Percentiles rank a stretch among this genome's conserved stretches.
Conservation (phyloP, 257 asterid genomes). For the Echites panduratus region DNA sequence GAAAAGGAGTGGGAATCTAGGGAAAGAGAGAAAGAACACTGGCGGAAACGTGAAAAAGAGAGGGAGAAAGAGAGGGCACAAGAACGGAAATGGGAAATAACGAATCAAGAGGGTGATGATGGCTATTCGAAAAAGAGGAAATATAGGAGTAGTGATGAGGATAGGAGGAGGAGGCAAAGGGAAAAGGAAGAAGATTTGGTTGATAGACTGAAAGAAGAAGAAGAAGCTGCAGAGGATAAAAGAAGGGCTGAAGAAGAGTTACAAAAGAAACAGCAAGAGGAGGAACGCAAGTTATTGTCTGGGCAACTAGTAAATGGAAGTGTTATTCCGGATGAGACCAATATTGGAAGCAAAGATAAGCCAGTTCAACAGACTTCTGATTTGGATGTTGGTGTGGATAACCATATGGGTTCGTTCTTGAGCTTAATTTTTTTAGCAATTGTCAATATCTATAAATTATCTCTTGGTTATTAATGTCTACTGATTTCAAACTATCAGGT, state of each 20-base stretch:
- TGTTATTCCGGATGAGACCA: constrained; percentile 38
- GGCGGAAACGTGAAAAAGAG: constrained; percentile 87
- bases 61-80: constrained; percentile 86
- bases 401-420: constrained; percentile 31
- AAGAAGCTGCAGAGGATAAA: constrained; percentile 75
- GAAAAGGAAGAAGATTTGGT: constrained; percentile 88
- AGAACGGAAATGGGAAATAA: constrained; percentile 75
- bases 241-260: constrained; percentile 62
- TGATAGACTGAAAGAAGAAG: constrained; percentile 78
- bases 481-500: constrained; percentile 34
- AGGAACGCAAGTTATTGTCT: constrained; percentile 36
- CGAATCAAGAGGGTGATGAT: constrained; percentile 78
- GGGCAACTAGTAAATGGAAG: constrained; percentile 38
- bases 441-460: neutral
- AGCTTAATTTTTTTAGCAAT: constrained; percentile 9
- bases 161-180: constrained; percentile 76
- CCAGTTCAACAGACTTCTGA: constrained; percentile 36
- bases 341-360: constrained; percentile 32
- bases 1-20: constrained; percentile 98
- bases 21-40: constrained; percentile 87
- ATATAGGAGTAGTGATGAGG: constrained; percentile 76
- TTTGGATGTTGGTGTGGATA: constrained; percentile 35
- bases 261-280: constrained; percentile 58
- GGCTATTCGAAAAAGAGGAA: constrained; percentile 76
- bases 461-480: constrained; percentile 14